Evolutionary conservation across 139 green algal species (phyloP).

Genomic region (Desmodesmus armatus): DNA sequence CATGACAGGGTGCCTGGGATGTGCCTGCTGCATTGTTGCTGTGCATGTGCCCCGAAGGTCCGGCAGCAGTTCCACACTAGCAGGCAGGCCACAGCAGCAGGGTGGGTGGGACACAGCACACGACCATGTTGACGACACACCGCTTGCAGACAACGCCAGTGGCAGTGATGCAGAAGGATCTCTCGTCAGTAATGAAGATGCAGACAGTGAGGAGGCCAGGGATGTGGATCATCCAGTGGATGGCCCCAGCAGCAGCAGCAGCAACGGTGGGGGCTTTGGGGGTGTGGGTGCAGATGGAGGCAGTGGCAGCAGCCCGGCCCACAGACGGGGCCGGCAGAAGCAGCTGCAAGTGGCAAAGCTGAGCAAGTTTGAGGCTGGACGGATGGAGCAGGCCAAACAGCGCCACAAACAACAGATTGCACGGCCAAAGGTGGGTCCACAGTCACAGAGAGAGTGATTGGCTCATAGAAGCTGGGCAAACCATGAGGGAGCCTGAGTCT

Average conservation of each 20-base stretch:
- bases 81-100: too few species aligned
- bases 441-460: not conserved
- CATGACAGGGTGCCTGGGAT: too few species aligned
- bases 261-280: not conserved
- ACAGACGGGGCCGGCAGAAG: not conserved
- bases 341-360: conserved; percentile 41
- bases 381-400: conserved; percentile 56
- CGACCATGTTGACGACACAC: not conserved
- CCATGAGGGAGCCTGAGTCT: too few species aligned
- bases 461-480: not conserved
- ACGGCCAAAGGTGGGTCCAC: conserved; percentile 14
- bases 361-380: conserved; percentile 62
- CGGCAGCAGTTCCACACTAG: too few species aligned
- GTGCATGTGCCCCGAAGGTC: too few species aligned
- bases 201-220: not conserved
- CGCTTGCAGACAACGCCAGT: not conserved
- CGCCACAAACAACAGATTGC: conserved; percentile 52
- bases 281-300: not conserved
- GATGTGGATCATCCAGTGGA: not conserved
- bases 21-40: too few species aligned
- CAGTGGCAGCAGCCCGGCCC: not conserved
- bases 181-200: not conserved
- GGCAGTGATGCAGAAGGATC: not conserved
- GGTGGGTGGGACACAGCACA: too few species aligned
- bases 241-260: not conserved